A percentile compares a stretch with the other conserved stretches of the same genome.
Evolutionary conservation across 2,329 filamentous ascomycete genomes (phyloP).

Genomic region (Exophiala dermatitidis): DNA sequence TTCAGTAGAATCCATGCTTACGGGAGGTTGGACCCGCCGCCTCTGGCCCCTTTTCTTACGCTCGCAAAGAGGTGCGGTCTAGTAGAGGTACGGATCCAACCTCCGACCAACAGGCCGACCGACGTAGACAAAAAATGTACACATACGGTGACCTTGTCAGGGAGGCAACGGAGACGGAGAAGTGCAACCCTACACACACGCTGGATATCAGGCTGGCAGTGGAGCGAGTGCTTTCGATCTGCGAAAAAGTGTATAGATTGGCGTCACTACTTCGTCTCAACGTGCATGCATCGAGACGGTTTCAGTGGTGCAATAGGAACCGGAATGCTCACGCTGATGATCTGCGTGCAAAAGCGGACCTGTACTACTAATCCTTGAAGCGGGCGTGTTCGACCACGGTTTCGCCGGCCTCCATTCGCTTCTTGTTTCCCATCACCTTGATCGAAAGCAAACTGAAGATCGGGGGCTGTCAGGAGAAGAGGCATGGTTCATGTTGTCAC

Average conservation of each 20-base stretch:
- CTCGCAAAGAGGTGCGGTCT: background rate
- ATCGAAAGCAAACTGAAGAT: no score
- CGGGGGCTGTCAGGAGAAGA: no score
- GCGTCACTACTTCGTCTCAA: background rate
- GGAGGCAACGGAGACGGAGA: background rate
- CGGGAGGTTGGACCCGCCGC: background rate
- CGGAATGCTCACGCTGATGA: background rate
- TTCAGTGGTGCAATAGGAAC: background rate
- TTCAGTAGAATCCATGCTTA: slow-evolving; percentile 12
- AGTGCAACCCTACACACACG: background rate
- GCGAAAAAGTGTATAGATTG: background rate
- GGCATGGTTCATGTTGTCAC: background rate
- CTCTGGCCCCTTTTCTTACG: background rate
- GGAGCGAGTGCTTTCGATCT: background rate
- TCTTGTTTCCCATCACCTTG: no score
- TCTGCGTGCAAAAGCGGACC: background rate
- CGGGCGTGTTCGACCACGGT: no score
- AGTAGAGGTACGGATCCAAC: background rate
- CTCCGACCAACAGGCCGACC: background rate
- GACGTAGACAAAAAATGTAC: background rate
- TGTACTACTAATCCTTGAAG: background rate
- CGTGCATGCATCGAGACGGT: background rate
- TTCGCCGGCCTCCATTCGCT: no score
- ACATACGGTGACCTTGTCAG: background rate
- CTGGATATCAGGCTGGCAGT: background rate